Base-by-base conservation (phyloP, 495 filamentous ascomycete genomes). In the Penicillium lividum region DNA sequence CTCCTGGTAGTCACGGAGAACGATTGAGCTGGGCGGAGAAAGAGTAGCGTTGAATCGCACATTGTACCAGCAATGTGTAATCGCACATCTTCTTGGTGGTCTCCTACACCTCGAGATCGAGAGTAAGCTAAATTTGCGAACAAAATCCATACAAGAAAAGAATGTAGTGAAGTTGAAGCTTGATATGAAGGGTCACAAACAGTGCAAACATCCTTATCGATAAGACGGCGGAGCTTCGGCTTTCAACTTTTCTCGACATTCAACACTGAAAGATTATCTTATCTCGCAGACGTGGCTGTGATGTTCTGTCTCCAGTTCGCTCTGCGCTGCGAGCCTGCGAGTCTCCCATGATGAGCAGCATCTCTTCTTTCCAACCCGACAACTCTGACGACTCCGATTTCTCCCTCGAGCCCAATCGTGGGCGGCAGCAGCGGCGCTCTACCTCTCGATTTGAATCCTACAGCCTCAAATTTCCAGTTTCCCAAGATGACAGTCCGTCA, bases 1-100 rank as follows among this genome's bases (percentile, higher is more conserved):
- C 76, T 93, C 89, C 64, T 93, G 90, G 64, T 93, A 93, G 56
- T 86, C 71, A 51, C 90, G 87, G 36, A 94, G 82, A 50, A 75
- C 78, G 45, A 92, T 78, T 51, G 72, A 61, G n/a, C 27, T 31
- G 11, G 67, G 58, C 56, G 56, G 58, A 46, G 33, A 57, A 53
- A 13, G 60, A 15, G 72, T 72, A 6, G 72, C 73, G 51, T 76
- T 69, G 13, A 62, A 66, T 15, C 68, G 68, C 49, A 56, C 54
- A 51, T 58, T 48, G 6, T 27, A 59, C 47, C 30, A 51, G 13
- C 1, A 5, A 50, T 28, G 40, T 8, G 10, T 29, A 7, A 16
- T 4, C 5, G 44, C 29, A 31, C 34, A 34, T 31, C 48, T 53
- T 47, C 28, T 60, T 40, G 55, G 42, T 0, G 53, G 56, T 28